A percentile compares a stretch with the other conserved stretches of the same genome.
Evolutionary conservation across 257 asterid genomes (phyloP).

Genomic region (Ilex asprella): DNA sequence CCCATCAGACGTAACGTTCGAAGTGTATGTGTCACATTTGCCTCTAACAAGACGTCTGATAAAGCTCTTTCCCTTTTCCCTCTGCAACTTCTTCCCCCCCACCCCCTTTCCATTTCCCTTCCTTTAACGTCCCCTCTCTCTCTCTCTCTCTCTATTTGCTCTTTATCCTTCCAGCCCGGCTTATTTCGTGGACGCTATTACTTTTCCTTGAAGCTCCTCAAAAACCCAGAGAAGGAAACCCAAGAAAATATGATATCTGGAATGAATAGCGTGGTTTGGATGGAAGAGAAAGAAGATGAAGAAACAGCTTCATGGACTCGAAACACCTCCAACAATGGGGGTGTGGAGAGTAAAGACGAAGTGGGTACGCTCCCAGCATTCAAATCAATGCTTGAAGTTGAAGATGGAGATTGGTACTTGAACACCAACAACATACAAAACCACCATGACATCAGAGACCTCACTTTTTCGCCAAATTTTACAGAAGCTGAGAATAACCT

Average conservation of each 20-base stretch:
- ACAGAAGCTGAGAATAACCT: conserved; percentile 35
- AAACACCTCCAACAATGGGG: conserved; percentile 18
- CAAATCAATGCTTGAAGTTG: conserved; percentile 73
- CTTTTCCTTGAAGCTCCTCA: no score
- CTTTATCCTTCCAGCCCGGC: no score
- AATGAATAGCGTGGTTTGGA: conserved; percentile 66
- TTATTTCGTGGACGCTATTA: no score
- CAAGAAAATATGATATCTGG: conserved; percentile 44
- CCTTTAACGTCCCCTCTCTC: not conserved
- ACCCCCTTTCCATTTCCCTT: not conserved
- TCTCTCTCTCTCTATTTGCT: not conserved
- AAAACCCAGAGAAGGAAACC: not conserved
- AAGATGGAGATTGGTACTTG: conserved; percentile 64
- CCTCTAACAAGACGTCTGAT: not conserved
- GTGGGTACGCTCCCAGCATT: conserved; percentile 50
- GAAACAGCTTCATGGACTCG: conserved; percentile 51
- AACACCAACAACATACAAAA: conserved; percentile 32
- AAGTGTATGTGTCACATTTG: not conserved
- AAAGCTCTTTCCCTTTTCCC: not conserved
- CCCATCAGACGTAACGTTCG: not conserved
- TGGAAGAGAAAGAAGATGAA: conserved; percentile 50
- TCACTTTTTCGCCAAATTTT: conserved; percentile 46
- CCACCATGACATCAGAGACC: conserved; percentile 27
- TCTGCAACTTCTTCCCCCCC: not conserved
- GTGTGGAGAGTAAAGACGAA: conserved; percentile 26